Percentiles rank a stretch among this genome's conserved stretches.
Evolutionary conservation across 129 eudicot species (phyloP).

Genomic region (Calendula officinalis): DNA sequence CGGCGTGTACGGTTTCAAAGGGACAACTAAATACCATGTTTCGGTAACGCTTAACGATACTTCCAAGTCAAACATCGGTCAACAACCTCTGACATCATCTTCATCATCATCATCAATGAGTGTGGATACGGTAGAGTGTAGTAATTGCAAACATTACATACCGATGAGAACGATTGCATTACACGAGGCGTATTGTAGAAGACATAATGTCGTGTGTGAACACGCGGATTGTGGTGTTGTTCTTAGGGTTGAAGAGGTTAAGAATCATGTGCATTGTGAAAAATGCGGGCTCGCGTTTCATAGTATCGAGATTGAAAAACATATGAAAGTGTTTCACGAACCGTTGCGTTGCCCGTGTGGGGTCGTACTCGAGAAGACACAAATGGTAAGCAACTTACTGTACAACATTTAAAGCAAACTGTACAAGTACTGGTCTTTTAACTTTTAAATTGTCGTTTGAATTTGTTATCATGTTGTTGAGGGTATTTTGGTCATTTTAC

Average conservation of each 20-base stretch:
- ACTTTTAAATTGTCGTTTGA: too few relatives aligned
- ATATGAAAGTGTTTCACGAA: constrained; percentile 88
- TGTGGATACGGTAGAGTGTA: constrained; percentile 72
- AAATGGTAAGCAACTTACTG: constrained; percentile 57
- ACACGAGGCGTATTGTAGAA: constrained; percentile 85
- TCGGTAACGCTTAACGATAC: constrained; percentile 45
- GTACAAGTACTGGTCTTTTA: not conserved
- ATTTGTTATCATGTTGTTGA: not conserved
- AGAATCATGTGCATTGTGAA: constrained; percentile 78
- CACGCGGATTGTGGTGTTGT: constrained; percentile 82
- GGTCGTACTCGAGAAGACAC: constrained; percentile 70
- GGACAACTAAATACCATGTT: constrained; percentile 56
- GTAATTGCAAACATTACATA: constrained; percentile 79
- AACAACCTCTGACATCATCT: constrained; percentile 51
- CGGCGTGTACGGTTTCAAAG: constrained; percentile 86
- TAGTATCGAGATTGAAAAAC: constrained; percentile 74
- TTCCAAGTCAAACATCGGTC: constrained; percentile 43
- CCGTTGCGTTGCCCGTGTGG: constrained; percentile 86
- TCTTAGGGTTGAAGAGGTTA: constrained; percentile 72
- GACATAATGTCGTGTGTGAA: constrained; percentile 75
- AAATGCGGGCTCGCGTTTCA: constrained; percentile 89
- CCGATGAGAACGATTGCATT: constrained; percentile 78
- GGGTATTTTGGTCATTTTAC: not conserved
- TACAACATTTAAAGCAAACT: not conserved
- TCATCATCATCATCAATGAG: constrained; percentile 18